These are phyloP conservation scores for Saitozyma sp. DNA, from an alignment of 768 basidiomycete genomes.

Conservation along the genomic window DNA sequence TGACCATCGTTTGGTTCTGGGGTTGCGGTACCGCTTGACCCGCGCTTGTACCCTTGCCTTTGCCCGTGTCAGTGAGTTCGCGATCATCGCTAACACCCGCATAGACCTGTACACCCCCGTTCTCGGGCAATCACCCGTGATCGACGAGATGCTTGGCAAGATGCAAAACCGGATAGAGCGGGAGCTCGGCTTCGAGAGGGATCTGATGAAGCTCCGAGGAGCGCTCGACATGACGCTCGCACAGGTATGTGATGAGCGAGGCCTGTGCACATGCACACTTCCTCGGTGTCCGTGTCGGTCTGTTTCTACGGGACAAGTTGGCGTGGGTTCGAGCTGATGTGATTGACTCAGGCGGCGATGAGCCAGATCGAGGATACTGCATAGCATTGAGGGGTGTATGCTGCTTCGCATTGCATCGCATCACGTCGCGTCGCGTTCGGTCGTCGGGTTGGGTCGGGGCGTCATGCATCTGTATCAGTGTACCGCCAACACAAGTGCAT, in stretches of 20 bases:
- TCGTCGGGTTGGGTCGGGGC: too few species aligned
- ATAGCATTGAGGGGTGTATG: too few species aligned
- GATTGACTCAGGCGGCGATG: constrained; percentile 29
- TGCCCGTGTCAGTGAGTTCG: neutral
- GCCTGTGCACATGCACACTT: neutral
- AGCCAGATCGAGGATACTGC: constrained; percentile 22
- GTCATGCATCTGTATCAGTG: too few species aligned
- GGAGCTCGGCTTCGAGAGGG: constrained; percentile 84
- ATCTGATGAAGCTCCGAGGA: constrained; percentile 76
- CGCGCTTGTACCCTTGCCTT: too few species aligned
- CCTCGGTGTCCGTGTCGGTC: neutral
- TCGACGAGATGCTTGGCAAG: constrained; percentile 80
- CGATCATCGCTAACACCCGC: neutral
- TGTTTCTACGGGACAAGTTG: neutral
- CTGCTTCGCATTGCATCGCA: too few species aligned
- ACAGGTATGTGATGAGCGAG: too few species aligned
- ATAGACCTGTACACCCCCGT: constrained; percentile 88
- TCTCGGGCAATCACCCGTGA: constrained; percentile 88
- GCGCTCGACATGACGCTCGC: constrained; percentile 79
- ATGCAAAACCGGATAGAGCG: constrained; percentile 78
- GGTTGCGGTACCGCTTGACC: too few species aligned
- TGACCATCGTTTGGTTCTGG: too few species aligned
- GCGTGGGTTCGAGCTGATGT: neutral
- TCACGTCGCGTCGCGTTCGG: too few species aligned
- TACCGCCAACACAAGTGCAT: too few species aligned